Conservation (phyloP, 495 filamentous ascomycete genomes). For the Daldinia decipiens region DNA sequence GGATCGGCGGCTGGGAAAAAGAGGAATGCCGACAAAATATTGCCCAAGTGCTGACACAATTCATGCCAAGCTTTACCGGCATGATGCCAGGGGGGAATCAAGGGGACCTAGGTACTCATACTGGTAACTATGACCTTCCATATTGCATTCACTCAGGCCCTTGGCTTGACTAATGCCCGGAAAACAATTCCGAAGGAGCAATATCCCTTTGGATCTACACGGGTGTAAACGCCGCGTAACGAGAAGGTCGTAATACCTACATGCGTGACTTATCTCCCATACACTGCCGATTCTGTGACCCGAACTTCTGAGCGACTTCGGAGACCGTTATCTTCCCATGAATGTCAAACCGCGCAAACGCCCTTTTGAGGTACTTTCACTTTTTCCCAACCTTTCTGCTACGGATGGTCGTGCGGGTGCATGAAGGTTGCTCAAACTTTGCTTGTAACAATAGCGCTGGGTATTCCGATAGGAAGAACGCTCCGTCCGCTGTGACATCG, state of each 20-base stretch:
- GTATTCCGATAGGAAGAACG: neutral
- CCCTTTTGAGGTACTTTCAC: neutral
- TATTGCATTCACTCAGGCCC: constrained; percentile 10
- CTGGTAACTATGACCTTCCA: neutral
- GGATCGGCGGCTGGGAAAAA: constrained; percentile 33
- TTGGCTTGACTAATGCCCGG: constrained; percentile 5
- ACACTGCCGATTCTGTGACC: constrained; percentile 4
- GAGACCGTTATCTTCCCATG: neutral
- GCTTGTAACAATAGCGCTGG: neutral
- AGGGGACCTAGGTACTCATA: neutral
- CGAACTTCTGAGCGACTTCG: neutral
- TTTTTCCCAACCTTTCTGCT: neutral
- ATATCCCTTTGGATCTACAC: neutral
- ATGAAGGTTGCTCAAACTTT: neutral
- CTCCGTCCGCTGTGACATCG: neutral
- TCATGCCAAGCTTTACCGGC: constrained; percentile 37
- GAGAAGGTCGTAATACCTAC: constrained; percentile 2
- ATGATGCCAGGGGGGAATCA: constrained; percentile 17
- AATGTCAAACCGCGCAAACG: neutral
- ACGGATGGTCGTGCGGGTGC: neutral
- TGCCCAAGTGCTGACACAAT: constrained; percentile 19
- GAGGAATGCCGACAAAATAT: constrained; percentile 36
- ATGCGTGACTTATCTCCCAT: constrained; percentile 2
- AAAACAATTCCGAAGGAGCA: constrained; percentile 9
- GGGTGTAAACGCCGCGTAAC: neutral